Evolutionary conservation across 2,329 filamentous ascomycete genomes (phyloP).

Genomic region (Colletotrichum sp.): DNA sequence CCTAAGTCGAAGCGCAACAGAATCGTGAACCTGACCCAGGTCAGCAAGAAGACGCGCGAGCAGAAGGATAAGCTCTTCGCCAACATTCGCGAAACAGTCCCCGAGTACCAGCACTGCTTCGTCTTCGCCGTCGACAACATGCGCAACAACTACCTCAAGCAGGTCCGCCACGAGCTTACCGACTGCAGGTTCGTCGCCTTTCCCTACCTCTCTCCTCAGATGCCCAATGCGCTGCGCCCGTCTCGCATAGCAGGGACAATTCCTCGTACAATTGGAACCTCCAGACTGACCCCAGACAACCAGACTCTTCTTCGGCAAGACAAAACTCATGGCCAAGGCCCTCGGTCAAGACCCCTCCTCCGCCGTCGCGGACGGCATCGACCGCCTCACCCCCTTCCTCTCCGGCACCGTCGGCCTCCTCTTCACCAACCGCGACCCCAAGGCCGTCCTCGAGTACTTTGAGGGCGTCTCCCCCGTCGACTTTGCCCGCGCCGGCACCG

Average conservation of each 20-base stretch:
- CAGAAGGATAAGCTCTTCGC: conserved; percentile 88
- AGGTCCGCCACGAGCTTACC: conserved; percentile 81
- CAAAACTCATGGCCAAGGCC: conserved; percentile 97
- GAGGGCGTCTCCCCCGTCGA: conserved; percentile 75
- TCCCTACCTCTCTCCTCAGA: not conserved
- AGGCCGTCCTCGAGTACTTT: conserved; percentile 76
- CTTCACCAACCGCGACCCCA: conserved; percentile 80
- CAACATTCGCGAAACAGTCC: conserved; percentile 84
- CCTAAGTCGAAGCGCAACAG: conserved; percentile 95
- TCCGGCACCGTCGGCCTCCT: conserved; percentile 86
- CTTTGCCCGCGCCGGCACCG: conserved; percentile 87
- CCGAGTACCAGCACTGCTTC: conserved; percentile 88
- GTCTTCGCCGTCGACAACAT: conserved; percentile 96
- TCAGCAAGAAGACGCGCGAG: conserved; percentile 90
- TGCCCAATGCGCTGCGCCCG: not conserved
- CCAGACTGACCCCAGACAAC: not conserved
- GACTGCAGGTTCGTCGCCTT: conserved; percentile 74
- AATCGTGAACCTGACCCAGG: conserved; percentile 88
- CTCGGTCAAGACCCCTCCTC: conserved; percentile 80
- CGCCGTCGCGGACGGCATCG: conserved; percentile 80
- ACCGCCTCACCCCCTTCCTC: conserved; percentile 72
- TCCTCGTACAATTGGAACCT: not conserved
- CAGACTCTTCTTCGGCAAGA: conserved; percentile 98
- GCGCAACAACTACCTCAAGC: conserved; percentile 96
- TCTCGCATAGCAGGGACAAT: not conserved